These are phyloP conservation scores for Nothophytophthora sp. DNA, from an alignment of 352 stramenopile genomes.

Conservation along the genomic window DNA sequence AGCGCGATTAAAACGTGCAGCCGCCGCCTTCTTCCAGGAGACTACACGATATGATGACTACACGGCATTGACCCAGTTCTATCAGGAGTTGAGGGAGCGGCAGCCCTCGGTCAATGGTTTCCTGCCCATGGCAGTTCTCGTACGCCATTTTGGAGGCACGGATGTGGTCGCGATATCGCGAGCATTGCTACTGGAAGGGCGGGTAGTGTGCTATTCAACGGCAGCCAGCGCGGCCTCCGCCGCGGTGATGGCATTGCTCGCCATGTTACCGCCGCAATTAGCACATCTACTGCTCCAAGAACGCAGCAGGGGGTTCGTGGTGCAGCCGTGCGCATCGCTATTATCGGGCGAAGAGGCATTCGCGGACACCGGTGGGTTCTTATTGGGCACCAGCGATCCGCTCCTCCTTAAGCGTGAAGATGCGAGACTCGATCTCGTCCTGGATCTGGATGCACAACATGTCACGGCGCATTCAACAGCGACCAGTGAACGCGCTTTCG, in stretches of 20 bases:
- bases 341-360: slow-evolving; percentile 32
- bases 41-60: slow-evolving; percentile 21
- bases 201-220: slow-evolving; percentile 75
- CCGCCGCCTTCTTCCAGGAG: slow-evolving; percentile 32
- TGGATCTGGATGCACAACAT: slow-evolving; percentile 60
- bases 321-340: slow-evolving; percentile 49
- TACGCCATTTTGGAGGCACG: slow-evolving; percentile 45
- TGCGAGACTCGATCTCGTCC: slow-evolving; percentile 53
- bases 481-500: slow-evolving; percentile 55
- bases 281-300: slow-evolving; percentile 20
- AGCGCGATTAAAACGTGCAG: slow-evolving; percentile 30
- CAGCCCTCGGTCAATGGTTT: slow-evolving; percentile 39
- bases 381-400: slow-evolving; percentile 56
- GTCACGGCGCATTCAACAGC: slow-evolving; percentile 53
- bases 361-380: slow-evolving; percentile 32
- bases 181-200: slow-evolving; percentile 72
- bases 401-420: slow-evolving; percentile 53
- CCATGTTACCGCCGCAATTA: slow-evolving; percentile 52
- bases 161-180: slow-evolving; percentile 71
- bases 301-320: slow-evolving; percentile 29
- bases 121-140: slow-evolving; percentile 47
- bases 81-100: slow-evolving; percentile 36
- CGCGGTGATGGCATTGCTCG: slow-evolving; percentile 51
- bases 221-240: slow-evolving; percentile 54
- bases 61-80: slow-evolving; percentile 31